Evolutionary conservation across 1,284 basidiomycete genomes (phyloP), one percentile per base, ranked within the genome.

Genomic region (Laetiporus sulphureus): DNA sequence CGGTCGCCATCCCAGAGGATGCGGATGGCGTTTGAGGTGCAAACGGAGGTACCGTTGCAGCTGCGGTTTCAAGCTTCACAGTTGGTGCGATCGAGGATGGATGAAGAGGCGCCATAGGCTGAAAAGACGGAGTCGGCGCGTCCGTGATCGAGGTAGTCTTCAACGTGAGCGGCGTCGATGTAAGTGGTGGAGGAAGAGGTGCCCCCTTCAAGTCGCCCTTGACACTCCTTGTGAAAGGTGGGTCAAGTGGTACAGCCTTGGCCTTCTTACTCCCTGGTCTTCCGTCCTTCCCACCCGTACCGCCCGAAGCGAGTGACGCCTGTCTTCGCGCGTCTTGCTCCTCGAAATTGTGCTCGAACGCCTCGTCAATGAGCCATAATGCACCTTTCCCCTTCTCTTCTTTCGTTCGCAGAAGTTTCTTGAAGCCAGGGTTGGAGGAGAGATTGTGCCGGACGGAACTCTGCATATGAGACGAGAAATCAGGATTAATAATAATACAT

Each of bases 401-500:
- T 20, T 83, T 79, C 48, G 83, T 87, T 31, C 86, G 73, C 42
- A 91, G 85, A 57, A 88, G 73, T 64, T 93, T 93, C 58, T 85
- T 73, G 65, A 94, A 94, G 0, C 88, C 88, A 47, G 83, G 81
- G 59, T 88, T 87, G 21, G 91, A 87, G 2, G 90, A 92, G 16
- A 96, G 65, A 60, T 92, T 94, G 61, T 95, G 92, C 32, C 92
- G 83, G 38, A 95, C 86, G 29, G 92, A 94, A 56, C 89, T 92
- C 83, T 95, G 54, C 24, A n/a, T n/a, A n/a, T n/a, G n/a, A n/a
- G n/a, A n/a, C 27, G 38, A 29, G 50, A 48, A 40, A 48, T 34
- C 23, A 52, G 34, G 32, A 52, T 37, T 41, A 37, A 40, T 32
- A 41, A 46, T 44, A 32, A 44, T 40, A 42, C 46, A 23, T 43